Base-by-base conservation (phyloP, 1,284 basidiomycete genomes). In the Prillingera fragicola region DNA sequence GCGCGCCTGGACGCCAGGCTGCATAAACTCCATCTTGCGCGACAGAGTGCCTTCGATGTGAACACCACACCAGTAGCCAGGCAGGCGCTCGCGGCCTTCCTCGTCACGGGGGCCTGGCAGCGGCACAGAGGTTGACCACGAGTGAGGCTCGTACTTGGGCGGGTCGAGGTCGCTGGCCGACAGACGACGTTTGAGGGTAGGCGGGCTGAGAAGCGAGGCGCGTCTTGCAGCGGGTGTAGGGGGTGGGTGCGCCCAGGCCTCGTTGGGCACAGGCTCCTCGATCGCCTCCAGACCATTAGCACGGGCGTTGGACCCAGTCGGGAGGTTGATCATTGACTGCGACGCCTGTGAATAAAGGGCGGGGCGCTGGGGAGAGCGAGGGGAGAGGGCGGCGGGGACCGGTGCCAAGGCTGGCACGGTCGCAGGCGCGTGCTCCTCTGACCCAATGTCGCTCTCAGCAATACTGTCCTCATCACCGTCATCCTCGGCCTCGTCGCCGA, bases 21-120 rank as follows among this genome's bases (percentile, higher is more conserved):
- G 74, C 1, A 72, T 75, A 65, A 98, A 97, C 75, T 99, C 94
- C 83, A 94, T 82, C 77, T 99, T 99, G 40, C 88, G 81, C 5
- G 86, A 85, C 73, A 99, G 78, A 50, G 84, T 79, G 2, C 85
- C 88, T 38, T 82, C 79, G 55, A 98, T 81, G 65, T 89, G 84
- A 13, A 71, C 69, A n/a, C 73, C 71, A 71, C 95, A 97, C 55
- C 77, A 79, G 70, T 99, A 99, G 2, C 59, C 33, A 0, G 95
- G 94, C 3, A 99, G 76, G 32, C 69, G 71, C 71, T 98, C 94
- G 29, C 60, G 72, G 17, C 88, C 94, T 63, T 96, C 92, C 55
- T 84, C 82, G 38, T 77, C 76, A 35, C 76, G 60, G 1, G 74
- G 73, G 13, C 55, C 48, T 6, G 69, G 67, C 28, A 63, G 8